phyloP scores from a whole-genome alignment of 2,329 filamentous ascomycete genomes.

The Macrophomina pseudophaseolina region DNA sequence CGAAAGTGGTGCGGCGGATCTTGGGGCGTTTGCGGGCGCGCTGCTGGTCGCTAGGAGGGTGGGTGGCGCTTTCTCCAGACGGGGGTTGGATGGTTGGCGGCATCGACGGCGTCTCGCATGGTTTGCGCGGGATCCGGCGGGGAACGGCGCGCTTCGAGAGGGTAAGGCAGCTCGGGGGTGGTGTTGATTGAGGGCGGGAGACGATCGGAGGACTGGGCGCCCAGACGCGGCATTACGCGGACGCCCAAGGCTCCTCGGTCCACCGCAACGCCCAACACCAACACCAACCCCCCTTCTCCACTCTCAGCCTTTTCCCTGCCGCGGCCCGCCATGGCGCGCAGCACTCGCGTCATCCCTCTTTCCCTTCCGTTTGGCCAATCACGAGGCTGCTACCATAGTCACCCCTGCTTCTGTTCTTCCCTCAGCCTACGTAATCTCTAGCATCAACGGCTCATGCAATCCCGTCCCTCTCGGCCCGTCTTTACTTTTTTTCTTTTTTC shows the following conservation, averaged over 20 bases:
- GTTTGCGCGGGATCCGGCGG: background rate
- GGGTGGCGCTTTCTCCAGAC: background rate
- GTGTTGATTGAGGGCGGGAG: background rate
- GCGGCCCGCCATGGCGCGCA: no score
- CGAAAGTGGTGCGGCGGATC: conserved; percentile 26
- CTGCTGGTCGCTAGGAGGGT: conserved; percentile 15
- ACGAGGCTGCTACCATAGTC: no score
- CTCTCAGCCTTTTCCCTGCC: no score
- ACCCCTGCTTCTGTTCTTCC: no score
- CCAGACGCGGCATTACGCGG: conserved; percentile 15
- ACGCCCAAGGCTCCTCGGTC: background rate
- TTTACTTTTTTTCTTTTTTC: no score
- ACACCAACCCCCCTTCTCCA: no score
- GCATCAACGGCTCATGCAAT: no score
- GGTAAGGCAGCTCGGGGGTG: background rate
- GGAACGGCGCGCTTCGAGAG: conserved; percentile 3
- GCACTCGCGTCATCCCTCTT: no score
- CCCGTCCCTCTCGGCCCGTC: no score
- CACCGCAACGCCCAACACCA: background rate
- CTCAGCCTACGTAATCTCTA: no score
- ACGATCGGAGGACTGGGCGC: background rate
- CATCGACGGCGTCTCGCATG: conserved; percentile 13
- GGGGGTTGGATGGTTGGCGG: conserved; percentile 10
- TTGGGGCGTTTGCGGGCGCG: conserved; percentile 25
- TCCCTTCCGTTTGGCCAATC: no score